These are phyloP conservation scores for Mrakia blollopis DNA, from an alignment of 768 basidiomycete species.

Conservation along the genomic window DNA sequence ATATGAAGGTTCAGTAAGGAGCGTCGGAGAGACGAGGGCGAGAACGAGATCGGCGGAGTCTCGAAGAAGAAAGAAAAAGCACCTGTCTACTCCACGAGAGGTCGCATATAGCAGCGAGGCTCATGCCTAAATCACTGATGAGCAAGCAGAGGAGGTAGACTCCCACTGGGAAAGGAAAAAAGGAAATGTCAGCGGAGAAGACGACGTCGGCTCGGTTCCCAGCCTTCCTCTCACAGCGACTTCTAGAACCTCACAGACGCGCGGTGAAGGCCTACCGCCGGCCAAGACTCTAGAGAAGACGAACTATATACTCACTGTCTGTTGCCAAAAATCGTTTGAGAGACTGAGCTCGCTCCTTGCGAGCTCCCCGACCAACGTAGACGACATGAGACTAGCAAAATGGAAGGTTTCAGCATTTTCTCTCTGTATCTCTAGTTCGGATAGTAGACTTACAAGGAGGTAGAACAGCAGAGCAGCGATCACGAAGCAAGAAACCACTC, in stretches of 20 bases:
- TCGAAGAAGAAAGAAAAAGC: background rate
- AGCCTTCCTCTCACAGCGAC: too few relatives aligned
- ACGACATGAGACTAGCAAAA: background rate
- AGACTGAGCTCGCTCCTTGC: background rate
- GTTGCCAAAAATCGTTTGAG: background rate
- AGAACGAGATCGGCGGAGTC: too few relatives aligned
- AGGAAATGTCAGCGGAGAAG: too few relatives aligned
- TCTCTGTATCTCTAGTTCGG: too few relatives aligned
- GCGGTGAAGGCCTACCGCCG: too few relatives aligned
- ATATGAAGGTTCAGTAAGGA: background rate
- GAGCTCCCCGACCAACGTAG: background rate
- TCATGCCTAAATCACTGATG: background rate
- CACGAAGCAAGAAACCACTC: background rate
- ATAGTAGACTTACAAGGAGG: background rate
- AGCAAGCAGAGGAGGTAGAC: background rate
- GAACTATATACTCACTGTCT: too few relatives aligned
- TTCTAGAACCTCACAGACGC: too few relatives aligned
- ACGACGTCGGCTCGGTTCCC: too few relatives aligned
- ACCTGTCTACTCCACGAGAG: background rate
- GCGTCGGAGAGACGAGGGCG: background rate
- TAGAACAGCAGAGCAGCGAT: background rate
- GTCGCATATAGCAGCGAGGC: background rate
- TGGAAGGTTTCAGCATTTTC: too few relatives aligned
- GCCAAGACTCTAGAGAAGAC: too few relatives aligned
- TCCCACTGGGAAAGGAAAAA: background rate